phyloP scores from a whole-genome alignment of 768 basidiomycete genomes.

The Boletus pseudopeckii region DNA sequence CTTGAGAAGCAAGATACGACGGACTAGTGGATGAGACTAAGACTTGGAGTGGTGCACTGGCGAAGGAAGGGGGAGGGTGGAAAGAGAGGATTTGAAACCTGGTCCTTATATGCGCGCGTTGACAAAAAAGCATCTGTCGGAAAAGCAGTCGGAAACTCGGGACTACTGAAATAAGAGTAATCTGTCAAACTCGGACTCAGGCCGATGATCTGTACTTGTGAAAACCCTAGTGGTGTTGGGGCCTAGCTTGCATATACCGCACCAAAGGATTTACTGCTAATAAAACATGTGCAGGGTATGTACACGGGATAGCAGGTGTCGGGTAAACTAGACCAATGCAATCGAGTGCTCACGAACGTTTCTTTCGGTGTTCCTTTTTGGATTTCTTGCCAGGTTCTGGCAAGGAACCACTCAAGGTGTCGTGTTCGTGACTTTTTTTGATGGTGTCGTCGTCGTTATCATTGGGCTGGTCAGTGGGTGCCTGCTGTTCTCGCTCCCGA shows the following conservation, averaged over 20 bases:
- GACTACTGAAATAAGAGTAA: too few species aligned
- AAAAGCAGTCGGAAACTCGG: neutral
- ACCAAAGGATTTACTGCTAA: neutral
- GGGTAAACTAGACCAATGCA: neutral
- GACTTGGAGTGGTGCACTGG: neutral
- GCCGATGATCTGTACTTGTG: too few species aligned
- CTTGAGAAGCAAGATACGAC: neutral
- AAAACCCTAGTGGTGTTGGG: too few species aligned
- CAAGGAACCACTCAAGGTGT: neutral
- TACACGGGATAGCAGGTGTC: constrained; percentile 3
- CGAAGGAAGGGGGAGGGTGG: neutral
- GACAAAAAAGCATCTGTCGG: neutral
- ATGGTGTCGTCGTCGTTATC: neutral
- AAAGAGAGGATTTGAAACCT: too few species aligned
- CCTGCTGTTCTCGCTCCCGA: constrained; percentile 15
- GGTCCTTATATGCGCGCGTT: neutral
- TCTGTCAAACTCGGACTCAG: too few species aligned
- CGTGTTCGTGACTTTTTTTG: neutral
- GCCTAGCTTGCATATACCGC: neutral
- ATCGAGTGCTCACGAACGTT: neutral
- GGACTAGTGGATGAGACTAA: neutral
- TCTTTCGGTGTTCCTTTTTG: constrained; percentile 5
- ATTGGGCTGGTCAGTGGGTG: neutral
- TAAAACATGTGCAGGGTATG: constrained; percentile 5
- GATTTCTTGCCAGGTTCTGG: constrained; percentile 1